phyloP scores from a whole-genome alignment of 768 basidiomycete species.

The Macrolepiota fuliginosa region DNA sequence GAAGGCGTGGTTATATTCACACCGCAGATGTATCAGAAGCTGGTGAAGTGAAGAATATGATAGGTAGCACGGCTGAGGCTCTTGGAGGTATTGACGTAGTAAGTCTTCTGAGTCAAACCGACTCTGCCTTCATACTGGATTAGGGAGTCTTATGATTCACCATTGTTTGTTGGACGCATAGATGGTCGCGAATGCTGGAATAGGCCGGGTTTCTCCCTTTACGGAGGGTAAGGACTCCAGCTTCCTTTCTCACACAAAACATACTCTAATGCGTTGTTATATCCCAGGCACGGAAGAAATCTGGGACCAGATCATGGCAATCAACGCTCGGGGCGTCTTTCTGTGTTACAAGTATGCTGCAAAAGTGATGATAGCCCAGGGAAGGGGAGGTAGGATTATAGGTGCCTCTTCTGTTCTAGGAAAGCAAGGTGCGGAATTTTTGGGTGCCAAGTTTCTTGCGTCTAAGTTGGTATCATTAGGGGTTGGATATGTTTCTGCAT shows the following conservation, averaged over 20 bases:
- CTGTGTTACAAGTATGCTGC: slow-evolving; percentile 42
- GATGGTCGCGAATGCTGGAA: slow-evolving; percentile 47
- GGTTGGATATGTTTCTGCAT: slow-evolving; percentile 13
- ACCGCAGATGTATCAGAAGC: slow-evolving; percentile 41
- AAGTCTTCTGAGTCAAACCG: no score
- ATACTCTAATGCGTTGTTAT: no score
- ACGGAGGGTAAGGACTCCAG: slow-evolving; percentile 14
- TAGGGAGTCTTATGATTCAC: neutral
- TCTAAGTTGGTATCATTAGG: neutral
- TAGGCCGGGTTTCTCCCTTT: slow-evolving; percentile 14
- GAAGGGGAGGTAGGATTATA: slow-evolving; percentile 41
- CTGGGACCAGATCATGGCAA: slow-evolving; percentile 26
- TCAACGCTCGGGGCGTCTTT: slow-evolving; percentile 36
- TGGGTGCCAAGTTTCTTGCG: neutral
- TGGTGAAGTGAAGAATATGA: no score
- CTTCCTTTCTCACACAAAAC: neutral
- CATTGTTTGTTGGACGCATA: slow-evolving; percentile 12
- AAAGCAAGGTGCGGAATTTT: slow-evolving; percentile 29
- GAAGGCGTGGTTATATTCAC: slow-evolving; percentile 17
- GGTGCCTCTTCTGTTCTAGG: slow-evolving; percentile 40
- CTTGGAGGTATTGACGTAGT: slow-evolving; percentile 51
- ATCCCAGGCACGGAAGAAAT: slow-evolving; percentile 21
- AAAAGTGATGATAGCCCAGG: slow-evolving; percentile 41
- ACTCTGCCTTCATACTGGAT: no score
- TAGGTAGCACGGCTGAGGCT: slow-evolving; percentile 26